Conservation (phyloP, 768 basidiomycete species). For the Kwoniella dendrophila region DNA sequence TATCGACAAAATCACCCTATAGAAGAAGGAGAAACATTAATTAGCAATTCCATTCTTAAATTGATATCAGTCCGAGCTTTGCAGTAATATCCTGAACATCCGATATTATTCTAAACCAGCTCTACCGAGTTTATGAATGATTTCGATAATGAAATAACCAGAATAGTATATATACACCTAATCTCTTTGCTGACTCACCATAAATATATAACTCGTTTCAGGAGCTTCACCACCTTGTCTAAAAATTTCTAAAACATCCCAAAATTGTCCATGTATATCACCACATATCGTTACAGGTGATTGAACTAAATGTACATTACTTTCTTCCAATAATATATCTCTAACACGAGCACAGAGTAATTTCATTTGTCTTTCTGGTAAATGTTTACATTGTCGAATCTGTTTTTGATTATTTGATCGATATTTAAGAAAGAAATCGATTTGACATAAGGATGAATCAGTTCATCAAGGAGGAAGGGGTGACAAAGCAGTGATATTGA, state of each 20-base stretch:
- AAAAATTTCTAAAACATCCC: slow-evolving; percentile 92
- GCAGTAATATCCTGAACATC: no score
- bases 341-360: slow-evolving; percentile 55
- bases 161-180: no score
- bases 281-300: slow-evolving; percentile 64
- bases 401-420: slow-evolving; percentile 14
- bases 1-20: slow-evolving; percentile 93
- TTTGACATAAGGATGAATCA: neutral
- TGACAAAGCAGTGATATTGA: neutral
- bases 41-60: neutral
- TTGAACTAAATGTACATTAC: slow-evolving; percentile 59
- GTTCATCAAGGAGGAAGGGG: neutral
- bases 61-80: no score
- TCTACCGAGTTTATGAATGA: no score
- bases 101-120: no score
- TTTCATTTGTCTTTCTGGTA: slow-evolving; percentile 58
- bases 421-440: neutral
- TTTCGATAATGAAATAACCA: no score
- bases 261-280: slow-evolving; percentile 99
- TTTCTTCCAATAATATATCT: slow-evolving; percentile 58
- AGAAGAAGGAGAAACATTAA: neutral
- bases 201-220: slow-evolving; percentile 99
- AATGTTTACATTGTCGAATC: slow-evolving; percentile 57
- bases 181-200: no score
- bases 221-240: slow-evolving; percentile 98